Base-by-base conservation (phyloP, 768 basidiomycete genomes). In the Calocybe indica region DNA sequence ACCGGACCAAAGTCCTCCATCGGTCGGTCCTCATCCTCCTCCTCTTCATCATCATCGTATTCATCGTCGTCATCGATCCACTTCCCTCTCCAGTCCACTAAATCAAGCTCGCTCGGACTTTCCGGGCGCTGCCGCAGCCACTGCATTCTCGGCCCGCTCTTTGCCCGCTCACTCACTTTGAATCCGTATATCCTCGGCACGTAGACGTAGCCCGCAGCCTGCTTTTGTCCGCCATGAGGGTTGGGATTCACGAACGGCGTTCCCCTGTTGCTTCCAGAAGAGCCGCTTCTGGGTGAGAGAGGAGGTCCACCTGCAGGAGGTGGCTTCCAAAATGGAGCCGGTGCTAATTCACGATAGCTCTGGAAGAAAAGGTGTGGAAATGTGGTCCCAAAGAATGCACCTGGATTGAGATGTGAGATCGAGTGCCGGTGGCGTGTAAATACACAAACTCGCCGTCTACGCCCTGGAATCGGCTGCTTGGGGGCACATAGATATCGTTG, bases 311-410 rank as follows among this genome's bases (percentile, higher is more conserved):
- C 76, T 2, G 79, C 66, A 9, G 76, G 71, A 5, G 70, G 71
- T n/a, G 82, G 76, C 54, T 87, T 89, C 80, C 82, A 93, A 70
- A 92, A 97, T 2, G 94, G 92, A 22, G 92, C 90, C 0, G 94
- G 89, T 7, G 91, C 83, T n/a, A 94, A 79, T 62, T 95, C 92
- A 22, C 90, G 88, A 70, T 95, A 98, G 52, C 89, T 93, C 62
- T 98, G 93, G 78, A 98, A 98, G 71, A 98, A 95, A 22, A 99
- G 76, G 59, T 97, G 93, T 1, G 94, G 76, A 65, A 99, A 99
- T n/a, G 95, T 97, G 0, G 95, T 98, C 14, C 96, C 96, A 71
- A 99, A 99, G 72, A 97, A 99, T 8, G 96, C 96, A 52, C 95
- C 94, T 97, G 52, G 22, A 12, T 22, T 30, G 15, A 28, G 7